Evolutionary conservation across 257 asterid species (phyloP).

Genomic region (Pogostemon cablin): DNA sequence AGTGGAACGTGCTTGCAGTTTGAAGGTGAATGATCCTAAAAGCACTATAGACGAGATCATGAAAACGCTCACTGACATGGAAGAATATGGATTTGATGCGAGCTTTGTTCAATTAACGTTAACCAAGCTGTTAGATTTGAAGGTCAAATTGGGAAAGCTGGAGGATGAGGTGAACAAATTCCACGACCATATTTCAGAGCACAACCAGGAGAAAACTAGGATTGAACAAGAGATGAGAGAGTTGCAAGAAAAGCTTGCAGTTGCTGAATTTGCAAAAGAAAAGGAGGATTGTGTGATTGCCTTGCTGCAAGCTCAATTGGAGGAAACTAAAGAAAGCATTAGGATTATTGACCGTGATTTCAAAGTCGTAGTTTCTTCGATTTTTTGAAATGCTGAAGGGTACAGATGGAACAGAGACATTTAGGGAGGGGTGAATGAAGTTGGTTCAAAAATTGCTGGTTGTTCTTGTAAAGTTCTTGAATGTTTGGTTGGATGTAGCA

Average conservation of each 20-base stretch:
- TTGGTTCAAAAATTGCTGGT: too few relatives aligned
- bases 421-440: too few relatives aligned
- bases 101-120: constrained; percentile 43
- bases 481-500: too few relatives aligned
- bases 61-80: constrained; percentile 59
- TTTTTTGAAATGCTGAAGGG: not conserved
- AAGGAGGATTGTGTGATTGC: constrained; percentile 43
- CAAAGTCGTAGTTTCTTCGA: constrained; percentile 36
- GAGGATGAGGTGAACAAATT: constrained; percentile 35
- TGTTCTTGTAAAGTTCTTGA: too few relatives aligned
- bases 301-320: constrained; percentile 35
- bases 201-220: constrained; percentile 27
- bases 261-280: constrained; percentile 36
- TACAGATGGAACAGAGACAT: too few relatives aligned
- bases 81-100: constrained; percentile 67
- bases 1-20: constrained; percentile 48
- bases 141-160: constrained; percentile 47
- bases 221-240: constrained; percentile 43
- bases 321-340: constrained; percentile 33
- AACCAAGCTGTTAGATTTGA: constrained; percentile 33
- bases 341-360: constrained; percentile 32
- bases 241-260: constrained; percentile 47
- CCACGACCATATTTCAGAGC: constrained; percentile 35
- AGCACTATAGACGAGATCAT: constrained; percentile 45
- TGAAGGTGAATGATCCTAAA: constrained; percentile 48